A percentile compares a stretch with the other conserved stretches of the same genome.
phyloP scores from a whole-genome alignment of 139 green algal species.

The Chlamydomonas eustigma region DNA sequence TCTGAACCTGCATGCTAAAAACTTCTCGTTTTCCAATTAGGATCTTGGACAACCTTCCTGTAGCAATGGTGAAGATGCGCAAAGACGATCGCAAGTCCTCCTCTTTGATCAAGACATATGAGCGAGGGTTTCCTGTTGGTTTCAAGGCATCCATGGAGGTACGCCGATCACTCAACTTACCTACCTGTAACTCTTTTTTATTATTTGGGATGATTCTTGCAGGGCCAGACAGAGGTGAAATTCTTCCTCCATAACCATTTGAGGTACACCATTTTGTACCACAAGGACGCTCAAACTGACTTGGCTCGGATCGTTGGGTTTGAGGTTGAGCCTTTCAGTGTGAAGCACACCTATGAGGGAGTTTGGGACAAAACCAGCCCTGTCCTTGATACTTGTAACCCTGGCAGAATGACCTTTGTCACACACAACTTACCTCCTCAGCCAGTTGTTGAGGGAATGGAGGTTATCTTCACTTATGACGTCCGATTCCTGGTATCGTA shows the following conservation, averaged over 20 bases:
- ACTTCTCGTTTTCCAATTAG: constrained; percentile 32
- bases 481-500: constrained; percentile 63
- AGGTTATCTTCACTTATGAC: constrained; percentile 98
- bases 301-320: constrained; percentile 93
- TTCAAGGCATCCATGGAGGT: constrained; percentile 66
- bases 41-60: constrained; percentile 98
- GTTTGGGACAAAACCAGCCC: constrained; percentile 60
- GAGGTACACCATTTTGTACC: constrained; percentile 94
- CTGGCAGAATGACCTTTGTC: constrained; percentile 71
- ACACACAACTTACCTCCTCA: constrained; percentile 70
- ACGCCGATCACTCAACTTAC: not conserved
- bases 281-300: constrained; percentile 81
- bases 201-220: constrained; percentile 4
- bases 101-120: constrained; percentile 84
- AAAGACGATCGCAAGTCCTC: constrained; percentile 62
- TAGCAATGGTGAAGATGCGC: constrained; percentile 85
- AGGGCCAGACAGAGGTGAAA: constrained; percentile 63
- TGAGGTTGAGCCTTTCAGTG: constrained; percentile 89
- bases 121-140: constrained; percentile 92
- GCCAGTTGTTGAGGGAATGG: constrained; percentile 70
- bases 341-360: constrained; percentile 88
- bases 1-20: too few species aligned
- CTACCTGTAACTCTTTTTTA: not conserved
- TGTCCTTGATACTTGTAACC: constrained; percentile 87
- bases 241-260: constrained; percentile 96